A percentile compares a stretch with the other conserved stretches of the same genome.
These are phyloP conservation scores for Passiflora organensis DNA, from an alignment of 345 rosid species.

Conservation along the genomic window DNA sequence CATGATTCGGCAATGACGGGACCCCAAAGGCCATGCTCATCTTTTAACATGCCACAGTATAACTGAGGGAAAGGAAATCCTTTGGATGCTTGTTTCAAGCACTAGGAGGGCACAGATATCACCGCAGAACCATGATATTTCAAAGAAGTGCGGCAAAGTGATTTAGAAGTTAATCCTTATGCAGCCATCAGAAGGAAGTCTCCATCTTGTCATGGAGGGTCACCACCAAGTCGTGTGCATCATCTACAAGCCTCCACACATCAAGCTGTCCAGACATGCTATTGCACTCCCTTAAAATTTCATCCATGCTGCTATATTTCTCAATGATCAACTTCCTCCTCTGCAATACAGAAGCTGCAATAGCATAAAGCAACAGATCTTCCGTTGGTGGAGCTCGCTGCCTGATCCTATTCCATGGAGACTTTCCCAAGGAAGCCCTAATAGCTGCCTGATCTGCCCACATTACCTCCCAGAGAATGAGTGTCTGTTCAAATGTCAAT, in stretches of 20 bases:
- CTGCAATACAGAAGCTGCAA: conserved; percentile 91
- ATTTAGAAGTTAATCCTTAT: no score
- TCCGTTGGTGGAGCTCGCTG: conserved; percentile 87
- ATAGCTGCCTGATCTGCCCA: conserved; percentile 99
- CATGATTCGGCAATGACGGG: no score
- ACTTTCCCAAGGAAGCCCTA: conserved; percentile 75
- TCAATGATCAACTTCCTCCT: conserved; percentile 84
- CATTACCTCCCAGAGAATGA: conserved; percentile 92
- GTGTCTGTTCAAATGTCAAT: conserved; percentile 75
- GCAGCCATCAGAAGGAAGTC: conserved; percentile 28
- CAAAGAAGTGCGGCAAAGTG: no score
- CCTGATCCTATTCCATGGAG: conserved; percentile 82
- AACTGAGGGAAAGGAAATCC: no score
- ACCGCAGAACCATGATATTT: no score
- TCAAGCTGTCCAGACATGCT: conserved; percentile 92
- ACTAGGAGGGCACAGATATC: no score
- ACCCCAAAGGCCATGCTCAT: no score
- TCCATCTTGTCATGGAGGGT: conserved; percentile 77
- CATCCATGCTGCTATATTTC: conserved; percentile 89
- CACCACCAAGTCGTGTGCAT: conserved; percentile 80
- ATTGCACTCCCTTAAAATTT: conserved; percentile 83
- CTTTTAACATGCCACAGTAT: no score
- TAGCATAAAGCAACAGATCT: conserved; percentile 71
- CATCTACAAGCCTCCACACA: conserved; percentile 92
- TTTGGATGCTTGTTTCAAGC: no score